Percentiles rank a stretch among this genome's conserved stretches.
Conservation (phyloP, 768 basidiomycete genomes). For the Neoboletus brunneissimus region DNA sequence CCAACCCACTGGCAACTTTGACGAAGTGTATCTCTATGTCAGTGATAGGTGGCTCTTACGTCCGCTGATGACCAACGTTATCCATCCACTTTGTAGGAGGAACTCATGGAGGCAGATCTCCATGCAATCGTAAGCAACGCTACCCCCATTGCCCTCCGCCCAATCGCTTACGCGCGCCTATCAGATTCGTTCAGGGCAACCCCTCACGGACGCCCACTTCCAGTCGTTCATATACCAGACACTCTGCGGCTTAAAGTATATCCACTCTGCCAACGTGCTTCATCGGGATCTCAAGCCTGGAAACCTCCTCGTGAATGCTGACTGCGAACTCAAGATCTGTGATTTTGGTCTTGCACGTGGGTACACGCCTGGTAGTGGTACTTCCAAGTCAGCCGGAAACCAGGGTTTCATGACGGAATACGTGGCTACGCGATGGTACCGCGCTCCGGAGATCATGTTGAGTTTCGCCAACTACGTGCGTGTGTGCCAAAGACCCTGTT, state of each 20-base stretch:
- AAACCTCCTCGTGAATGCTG: constrained; percentile 94
- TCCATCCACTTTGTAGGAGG: constrained; percentile 59
- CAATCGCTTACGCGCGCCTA: constrained; percentile 2
- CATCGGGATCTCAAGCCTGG: constrained; percentile 96
- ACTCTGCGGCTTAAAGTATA: constrained; percentile 96
- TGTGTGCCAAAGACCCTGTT: constrained; percentile 2
- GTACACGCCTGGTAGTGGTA: constrained; percentile 81
- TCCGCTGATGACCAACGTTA: neutral
- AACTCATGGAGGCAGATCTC: constrained; percentile 99
- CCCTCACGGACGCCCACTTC: constrained; percentile 87
- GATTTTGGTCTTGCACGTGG: constrained; percentile 97
- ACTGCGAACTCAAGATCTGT: constrained; percentile 98
- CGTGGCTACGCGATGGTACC: constrained; percentile 98
- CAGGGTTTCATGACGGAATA: constrained; percentile 99
- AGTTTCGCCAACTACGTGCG: constrained; percentile 93
- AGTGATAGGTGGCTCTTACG: constrained; percentile 27
- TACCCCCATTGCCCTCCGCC: neutral
- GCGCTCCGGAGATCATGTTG: constrained; percentile 98
- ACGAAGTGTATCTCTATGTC: constrained; percentile 93
- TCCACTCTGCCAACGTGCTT: constrained; percentile 96
- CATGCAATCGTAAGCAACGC: constrained; percentile 81
- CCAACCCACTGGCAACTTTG: constrained; percentile 86
- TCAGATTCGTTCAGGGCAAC: constrained; percentile 83
- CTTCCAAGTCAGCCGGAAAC: constrained; percentile 68
- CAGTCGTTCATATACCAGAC: constrained; percentile 98